Base-by-base conservation (phyloP, 495 filamentous ascomycete species). In the Penicillium manginii region DNA sequence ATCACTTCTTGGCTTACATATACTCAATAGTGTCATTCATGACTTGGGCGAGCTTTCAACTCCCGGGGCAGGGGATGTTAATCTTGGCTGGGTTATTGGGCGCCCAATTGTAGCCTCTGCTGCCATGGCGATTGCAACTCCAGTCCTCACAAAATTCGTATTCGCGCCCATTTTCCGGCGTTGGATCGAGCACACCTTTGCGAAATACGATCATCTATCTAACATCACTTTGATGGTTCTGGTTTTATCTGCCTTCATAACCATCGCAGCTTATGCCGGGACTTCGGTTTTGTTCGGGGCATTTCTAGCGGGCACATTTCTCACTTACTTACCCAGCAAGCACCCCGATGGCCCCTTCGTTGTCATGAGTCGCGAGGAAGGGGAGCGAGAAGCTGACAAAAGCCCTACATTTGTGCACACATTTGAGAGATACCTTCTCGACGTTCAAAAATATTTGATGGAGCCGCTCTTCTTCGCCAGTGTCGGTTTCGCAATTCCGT, bases 401-500 rank as follows among this genome's bases (percentile, higher is more conserved):
- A 70, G 67, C 23, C 71, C 71, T 2, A 73, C 65, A 0, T 73
- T 73, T 23, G 58, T 69, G 7, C 69, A 73, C 49, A 73, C 71
- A 0, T 73, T 73, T 43, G 69, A 73, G 54, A 43, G 40, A 9
- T 73, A 73, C 45, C 55, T 73, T 3, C 12, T 70, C 7, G 67
- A 58, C 10, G 63, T 77, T 0, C 76, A 86, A 18, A 52, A 75
- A n/a, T 79, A 74, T 46, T 70, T 91, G 2, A 78, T 92, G 21
- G 82, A 86, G 49, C 88, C 89, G 1, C 79, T 90, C 48, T 92
- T 92, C 74, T 93, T 92, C 61, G 83, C 79, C 26, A 75, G 78
- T 63, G 86, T 92, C 26, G 88, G 90, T 0, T 91, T 92, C 61
- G 85, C 88, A 0, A 88, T 93, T 19, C 89, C 90, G 0, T 86